Conservation (phyloP, 2,329 filamentous ascomycete genomes). For the Cryphonectria nitschkei region DNA sequence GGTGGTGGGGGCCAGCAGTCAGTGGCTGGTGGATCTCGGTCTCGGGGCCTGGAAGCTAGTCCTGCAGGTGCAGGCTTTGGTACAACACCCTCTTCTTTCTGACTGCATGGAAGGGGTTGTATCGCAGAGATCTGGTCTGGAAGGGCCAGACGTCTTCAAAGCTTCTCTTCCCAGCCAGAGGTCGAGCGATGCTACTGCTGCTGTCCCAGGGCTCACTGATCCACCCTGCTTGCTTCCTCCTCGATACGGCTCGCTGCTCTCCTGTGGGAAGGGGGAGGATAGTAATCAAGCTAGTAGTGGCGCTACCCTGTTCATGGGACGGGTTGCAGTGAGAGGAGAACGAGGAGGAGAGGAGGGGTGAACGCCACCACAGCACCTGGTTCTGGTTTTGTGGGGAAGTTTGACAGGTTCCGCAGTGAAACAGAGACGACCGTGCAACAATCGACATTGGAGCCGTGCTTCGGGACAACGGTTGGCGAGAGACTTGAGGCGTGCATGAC, state of each 20-base stretch:
- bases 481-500: neutral
- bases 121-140: neutral
- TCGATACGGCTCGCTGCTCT: too few species aligned
- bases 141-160: neutral
- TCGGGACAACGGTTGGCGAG: neutral
- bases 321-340: neutral
- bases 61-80: neutral
- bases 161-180: neutral
- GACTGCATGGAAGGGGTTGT: conserved; percentile 4
- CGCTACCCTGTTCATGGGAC: neutral
- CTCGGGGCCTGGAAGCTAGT: neutral
- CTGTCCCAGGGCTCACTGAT: neutral
- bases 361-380: conserved; percentile 5
- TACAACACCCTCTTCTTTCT: conserved; percentile 1
- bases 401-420: conserved; percentile 20
- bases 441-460: neutral
- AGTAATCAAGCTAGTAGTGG: neutral
- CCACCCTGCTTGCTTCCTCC: neutral
- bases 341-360: neutral
- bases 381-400: conserved; percentile 23
- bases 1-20: neutral
- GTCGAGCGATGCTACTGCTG: neutral
- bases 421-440: conserved; percentile 14
- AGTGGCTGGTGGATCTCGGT: neutral
- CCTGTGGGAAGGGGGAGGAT: neutral